Base-by-base conservation (phyloP, 768 basidiomycete genomes). In the Rickenella mellea region DNA sequence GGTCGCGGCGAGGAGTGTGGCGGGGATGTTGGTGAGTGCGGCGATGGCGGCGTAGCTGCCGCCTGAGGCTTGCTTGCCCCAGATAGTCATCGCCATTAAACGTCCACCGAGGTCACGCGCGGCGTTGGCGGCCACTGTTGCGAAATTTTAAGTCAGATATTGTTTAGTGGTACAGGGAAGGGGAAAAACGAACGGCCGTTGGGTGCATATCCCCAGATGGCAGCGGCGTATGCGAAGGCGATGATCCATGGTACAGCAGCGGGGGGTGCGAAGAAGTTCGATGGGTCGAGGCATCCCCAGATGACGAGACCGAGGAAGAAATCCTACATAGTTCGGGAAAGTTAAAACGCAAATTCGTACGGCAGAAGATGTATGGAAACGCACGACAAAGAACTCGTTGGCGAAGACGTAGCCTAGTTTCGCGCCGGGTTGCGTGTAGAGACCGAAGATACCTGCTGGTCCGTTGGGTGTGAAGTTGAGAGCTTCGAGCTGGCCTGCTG, bases 91-190 rank as follows among this genome's bases (percentile, higher is more conserved):
- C 1, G 68, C 73, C 49, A 72, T 69, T n/a, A 83, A 46, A 12
- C 81, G 73, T 4, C 69, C 76, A 15, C 81, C 82, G 31, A 85
- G 22, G 54, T 84, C 82, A 52, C 82, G 78, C 22, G 80, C 79
- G 3, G 77, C 59, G 56, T 85, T 85, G 26, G 80, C 65, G 11
- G 77, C 67, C 33, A 84, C 71, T 76, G 43, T 7, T 46, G 33
- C 35, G 17, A n/a, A n/a, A n/a, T n/a, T 32, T n/a, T 35, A 33
- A 4, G 14, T 31, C 30, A 39, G 39, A 27, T 28, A 43, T 19
- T 46, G 27, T 11, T 7, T 25, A 30, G 32, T 19, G 19, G 32
- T 29, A 35, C n/a, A 32, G 21, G 19, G 12, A 24, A 41, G 22
- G 12, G 21, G 27, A 38, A 45, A 6, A 27, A 53, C 64, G 53